Base-by-base conservation (phyloP, 2,329 filamentous ascomycete genomes). In the Bipolaris gigantea region DNA sequence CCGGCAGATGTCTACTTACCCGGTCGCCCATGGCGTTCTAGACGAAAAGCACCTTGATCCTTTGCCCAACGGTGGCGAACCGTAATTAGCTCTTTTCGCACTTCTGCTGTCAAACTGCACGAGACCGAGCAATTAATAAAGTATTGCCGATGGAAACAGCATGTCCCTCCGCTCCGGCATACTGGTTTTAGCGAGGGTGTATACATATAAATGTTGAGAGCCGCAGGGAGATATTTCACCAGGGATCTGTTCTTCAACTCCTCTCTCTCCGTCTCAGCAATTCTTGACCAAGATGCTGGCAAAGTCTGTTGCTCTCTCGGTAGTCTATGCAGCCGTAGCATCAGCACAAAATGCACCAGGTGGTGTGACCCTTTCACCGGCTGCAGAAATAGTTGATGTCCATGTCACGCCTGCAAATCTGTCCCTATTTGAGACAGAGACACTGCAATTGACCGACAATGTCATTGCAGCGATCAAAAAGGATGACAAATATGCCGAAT, bases 371-470 rank as follows among this genome's bases (percentile, higher is more conserved):
- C 39, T 69, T 23, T 56, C 62, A 23, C 67, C 69, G 34, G 69
- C 67, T 35, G 65, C 64, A 1, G 64, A 67, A 32, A 66, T 62
- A 3, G 56, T 69, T 30, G 51, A 60, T 45, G 32, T 52, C n/a
- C 46, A 59, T 32, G 47, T 45, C 5, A 67, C 60, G 11, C 51
- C 56, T 11, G 67, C 67, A 4, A 62, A 63, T 7, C 55, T 66
- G 5, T 46, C 57, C 8, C 43, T 71, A 5, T 67, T 71, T 25
- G 50, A 60, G 5, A 25, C 19, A 1, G 68, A 71, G 45, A 51
- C 50, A 5, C 47, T 66, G 19, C 66, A 71, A 35, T 50, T 71
- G 44, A 70, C 66, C 1, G 66, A 71, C 39, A 45, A 57, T 13
- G 64, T 67, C 8, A 34, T 71, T 33, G 42, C 60, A 9, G 48